Evolutionary conservation across 495 filamentous ascomycete species (phyloP), one percentile per base, ranked within the genome.

Genomic region (Penicillium steckii): DNA sequence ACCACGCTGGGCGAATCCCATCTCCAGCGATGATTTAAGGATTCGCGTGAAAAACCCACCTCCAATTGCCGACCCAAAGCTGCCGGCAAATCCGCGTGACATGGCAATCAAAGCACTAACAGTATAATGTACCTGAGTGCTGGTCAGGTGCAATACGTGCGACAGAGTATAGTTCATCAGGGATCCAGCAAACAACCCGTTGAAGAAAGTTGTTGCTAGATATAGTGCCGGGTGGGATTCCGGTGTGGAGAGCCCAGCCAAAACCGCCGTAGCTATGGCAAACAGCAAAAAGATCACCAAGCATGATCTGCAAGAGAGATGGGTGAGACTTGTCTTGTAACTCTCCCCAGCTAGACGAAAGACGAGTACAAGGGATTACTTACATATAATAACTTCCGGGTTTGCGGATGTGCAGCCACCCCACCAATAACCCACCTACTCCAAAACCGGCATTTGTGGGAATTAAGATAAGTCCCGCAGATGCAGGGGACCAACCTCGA

Each of bases 381-480:
- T 59, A 81, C 59, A 72, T 35, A 69, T 84, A 91, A 61, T 88
- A 91, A 45, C 80, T 84, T 6, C 83, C 83, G 0, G 72, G 64
- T 35, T 82, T 81, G 2, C 80, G 82, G 54, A 91, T 86, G 56
- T 93, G 89, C 15, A 90, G 53, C 66, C 76, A 79, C 7, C 89
- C 89, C 3, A 84, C 85, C 2, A 88, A 45, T 1, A 91, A 63
- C 0, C 88, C 88, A 25, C 89, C 89, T 2, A 77, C 40, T 0
- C 82, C 88, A 57, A 93, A 91, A 0, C 88, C 89, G 2, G 78
- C 61, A 63, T 91, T 93, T 1, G 87, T 91, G 0, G 89, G 86
- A 42, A 91, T 79, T 3, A 93, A 71, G 26, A 91, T 85, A 15
- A 84, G 73, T 0, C 89, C 89, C 1, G 87, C 86, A 1, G 76